These are phyloP conservation scores for Cardamine occulta DNA, from an alignment of 345 rosid genomes.

Conservation along the genomic window DNA sequence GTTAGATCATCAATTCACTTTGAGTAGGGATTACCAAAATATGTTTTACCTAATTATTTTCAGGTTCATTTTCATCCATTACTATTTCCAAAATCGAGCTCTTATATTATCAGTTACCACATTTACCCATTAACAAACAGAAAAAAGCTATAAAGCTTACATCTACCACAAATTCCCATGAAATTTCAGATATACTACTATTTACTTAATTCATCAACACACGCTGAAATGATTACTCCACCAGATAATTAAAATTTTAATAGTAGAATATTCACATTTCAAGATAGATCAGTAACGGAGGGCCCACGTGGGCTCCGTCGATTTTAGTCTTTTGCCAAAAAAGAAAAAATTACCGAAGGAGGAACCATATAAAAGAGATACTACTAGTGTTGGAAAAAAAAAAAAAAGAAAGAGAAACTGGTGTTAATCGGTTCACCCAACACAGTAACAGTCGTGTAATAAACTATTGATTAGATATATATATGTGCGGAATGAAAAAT, in stretches of 20 bases:
- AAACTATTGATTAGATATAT: too few species aligned
- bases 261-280: conserved; percentile 18
- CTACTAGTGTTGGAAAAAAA: too few species aligned
- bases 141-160: not conserved
- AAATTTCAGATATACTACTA: not conserved
- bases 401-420: too few species aligned
- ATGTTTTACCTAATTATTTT: not conserved
- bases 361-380: not conserved
- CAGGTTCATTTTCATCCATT: not conserved
- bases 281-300: conserved; percentile 23
- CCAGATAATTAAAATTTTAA: not conserved
- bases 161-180: not conserved
- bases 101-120: not conserved
- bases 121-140: not conserved
- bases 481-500: too few species aligned
- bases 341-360: not conserved
- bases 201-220: not conserved
- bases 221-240: conserved; percentile 17
- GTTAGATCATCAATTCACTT: not conserved
- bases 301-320: not conserved
- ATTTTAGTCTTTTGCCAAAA: not conserved
- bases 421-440: not conserved
- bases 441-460: not conserved
- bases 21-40: not conserved
- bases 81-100: not conserved